Conservation (phyloP, 2,329 filamentous ascomycete species). For the Botrytis medusae region DNA sequence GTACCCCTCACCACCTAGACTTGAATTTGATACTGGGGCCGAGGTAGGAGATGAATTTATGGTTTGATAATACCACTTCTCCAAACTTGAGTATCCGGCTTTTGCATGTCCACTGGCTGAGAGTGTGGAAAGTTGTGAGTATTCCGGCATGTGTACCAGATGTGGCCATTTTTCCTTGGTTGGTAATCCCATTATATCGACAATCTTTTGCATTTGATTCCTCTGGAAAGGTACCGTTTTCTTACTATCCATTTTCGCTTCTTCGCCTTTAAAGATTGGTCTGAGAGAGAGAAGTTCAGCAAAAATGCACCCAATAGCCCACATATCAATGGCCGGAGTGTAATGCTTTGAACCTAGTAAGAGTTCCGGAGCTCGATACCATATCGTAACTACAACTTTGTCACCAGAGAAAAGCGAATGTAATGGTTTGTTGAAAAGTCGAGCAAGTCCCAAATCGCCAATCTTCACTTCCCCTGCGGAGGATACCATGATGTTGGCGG, state of each 20-base stretch:
- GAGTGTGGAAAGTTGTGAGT: constrained; percentile 63
- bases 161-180: constrained; percentile 87
- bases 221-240: constrained; percentile 96
- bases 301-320: constrained; percentile 97
- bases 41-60: constrained; percentile 59
- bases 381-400: constrained; percentile 98
- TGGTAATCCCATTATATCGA: constrained; percentile 91
- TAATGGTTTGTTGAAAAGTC: constrained; percentile 90
- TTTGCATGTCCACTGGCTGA: constrained; percentile 48
- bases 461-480: constrained; percentile 88
- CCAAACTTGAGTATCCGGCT: constrained; percentile 51
- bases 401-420: constrained; percentile 91
- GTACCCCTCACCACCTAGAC: constrained; percentile 74
- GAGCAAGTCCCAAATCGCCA: constrained; percentile 87
- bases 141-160: constrained; percentile 83
- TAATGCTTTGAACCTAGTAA: constrained; percentile 93
- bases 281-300: constrained; percentile 86
- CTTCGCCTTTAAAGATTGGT: constrained; percentile 97
- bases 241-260: constrained; percentile 98
- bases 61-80: constrained; percentile 77
- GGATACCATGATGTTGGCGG: constrained; percentile 98
- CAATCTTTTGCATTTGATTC: constrained; percentile 99
- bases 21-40: constrained; percentile 47
- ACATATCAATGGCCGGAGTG: constrained; percentile 94
- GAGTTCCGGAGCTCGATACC: constrained; percentile 95